phyloP scores from a whole-genome alignment of 495 filamentous ascomycete species.

The Bryoglossum gracile region DNA sequence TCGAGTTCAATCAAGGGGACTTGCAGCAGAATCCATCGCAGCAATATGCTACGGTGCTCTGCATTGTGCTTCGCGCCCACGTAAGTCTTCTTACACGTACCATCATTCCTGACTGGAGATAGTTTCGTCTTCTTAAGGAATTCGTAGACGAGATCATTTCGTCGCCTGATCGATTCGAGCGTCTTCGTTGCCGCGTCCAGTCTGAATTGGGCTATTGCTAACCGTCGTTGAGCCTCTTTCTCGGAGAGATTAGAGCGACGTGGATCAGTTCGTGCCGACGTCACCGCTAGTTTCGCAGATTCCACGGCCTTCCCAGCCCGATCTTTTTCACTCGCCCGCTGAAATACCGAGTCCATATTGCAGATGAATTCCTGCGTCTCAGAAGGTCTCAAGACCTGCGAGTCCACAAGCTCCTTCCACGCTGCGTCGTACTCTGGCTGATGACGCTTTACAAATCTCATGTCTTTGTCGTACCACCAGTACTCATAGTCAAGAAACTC shows the following conservation, averaged over 20 bases:
- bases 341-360: conserved; percentile 8
- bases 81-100: too few species aligned
- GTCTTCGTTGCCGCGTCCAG: too few species aligned
- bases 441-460: conserved; percentile 4
- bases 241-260: too few species aligned
- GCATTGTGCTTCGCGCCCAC: too few species aligned
- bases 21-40: conserved; percentile 22
- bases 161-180: too few species aligned
- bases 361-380: conserved; percentile 19
- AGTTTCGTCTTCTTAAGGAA: conserved; percentile 1
- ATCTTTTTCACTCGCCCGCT: conserved; percentile 7
- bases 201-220: too few species aligned
- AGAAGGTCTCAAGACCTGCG: conserved; percentile 10
- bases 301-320: conserved; percentile 13
- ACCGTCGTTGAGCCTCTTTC: conserved; percentile 1
- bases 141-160: conserved; percentile 11
- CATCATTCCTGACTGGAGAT: conserved; percentile 3
- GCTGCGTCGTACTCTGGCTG: conserved; percentile 17
- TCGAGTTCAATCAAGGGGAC: conserved; percentile 21
- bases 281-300: conserved; percentile 9
- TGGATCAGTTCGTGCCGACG: too few species aligned
- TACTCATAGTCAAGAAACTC: conserved; percentile 25
- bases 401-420: conserved; percentile 17
- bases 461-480: conserved; percentile 12
- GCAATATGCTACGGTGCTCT: conserved; percentile 11